Conservation (phyloP, 2,329 filamentous ascomycete genomes). For the Bipolaris bicolor region DNA sequence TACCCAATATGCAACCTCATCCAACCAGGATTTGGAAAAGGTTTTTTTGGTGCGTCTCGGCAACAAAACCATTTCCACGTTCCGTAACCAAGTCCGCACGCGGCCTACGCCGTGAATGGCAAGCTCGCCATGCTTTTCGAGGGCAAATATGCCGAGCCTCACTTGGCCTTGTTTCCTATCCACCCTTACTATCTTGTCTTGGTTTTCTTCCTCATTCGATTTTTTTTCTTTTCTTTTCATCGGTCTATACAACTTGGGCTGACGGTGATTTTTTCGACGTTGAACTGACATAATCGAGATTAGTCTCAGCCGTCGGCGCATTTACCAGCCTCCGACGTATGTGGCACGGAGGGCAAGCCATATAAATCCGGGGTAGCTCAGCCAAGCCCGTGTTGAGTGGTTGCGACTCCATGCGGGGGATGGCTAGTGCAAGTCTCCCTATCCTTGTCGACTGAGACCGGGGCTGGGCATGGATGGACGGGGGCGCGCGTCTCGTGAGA, state of each 20-base stretch:
- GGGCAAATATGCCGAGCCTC: constrained; percentile 4
- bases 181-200: not conserved
- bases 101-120: constrained; percentile 2
- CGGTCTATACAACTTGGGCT: too few relatives aligned
- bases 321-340: constrained; percentile 31
- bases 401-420: constrained; percentile 8
- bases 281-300: too few relatives aligned
- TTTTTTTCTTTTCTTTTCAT: too few relatives aligned
- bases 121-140: constrained; percentile 14
- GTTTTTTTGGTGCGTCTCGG: constrained; percentile 3
- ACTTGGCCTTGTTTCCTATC: constrained; percentile 16
- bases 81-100: not conserved
- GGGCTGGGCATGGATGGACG: constrained; percentile 9
- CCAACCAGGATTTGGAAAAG: constrained; percentile 3
- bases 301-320: constrained; percentile 1
- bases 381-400: constrained; percentile 1
- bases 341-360: constrained; percentile 15
- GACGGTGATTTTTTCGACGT: too few relatives aligned
- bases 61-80: not conserved
- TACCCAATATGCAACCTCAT: not conserved
- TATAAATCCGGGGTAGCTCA: constrained; percentile 29
- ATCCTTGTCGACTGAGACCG: constrained; percentile 1
- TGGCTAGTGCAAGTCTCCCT: constrained; percentile 1
- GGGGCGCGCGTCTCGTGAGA: constrained; percentile 9
- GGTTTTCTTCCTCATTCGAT: not conserved